Evolutionary conservation across 306 rosid genomes (phyloP), one percentile per base, ranked within the genome.

Genomic region (Acacia crassicarpa): DNA sequence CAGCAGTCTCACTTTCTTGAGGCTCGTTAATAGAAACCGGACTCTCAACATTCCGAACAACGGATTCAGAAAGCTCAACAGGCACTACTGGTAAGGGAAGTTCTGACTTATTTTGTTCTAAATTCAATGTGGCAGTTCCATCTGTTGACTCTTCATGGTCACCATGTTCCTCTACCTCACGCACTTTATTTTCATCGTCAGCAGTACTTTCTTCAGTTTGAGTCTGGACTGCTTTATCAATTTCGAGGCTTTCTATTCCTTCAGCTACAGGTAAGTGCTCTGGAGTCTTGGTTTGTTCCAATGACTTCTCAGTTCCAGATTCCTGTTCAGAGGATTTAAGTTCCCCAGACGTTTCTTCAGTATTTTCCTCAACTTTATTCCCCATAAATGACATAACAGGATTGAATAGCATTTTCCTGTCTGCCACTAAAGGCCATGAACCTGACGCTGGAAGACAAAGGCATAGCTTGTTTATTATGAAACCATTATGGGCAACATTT

Each of bases 331-430:
- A 74, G 67, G 86, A 81, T 62, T 80, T 79, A 5, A 72, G 81
- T 66, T 71, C 80, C 41, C 61, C 82, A 5, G 80, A 80, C 56
- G 88, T 75, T 67, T 87, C 90, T 59, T 49, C 81, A 68, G 40
- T 75, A 78, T 67, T 70, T 67, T 85, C 88, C 74, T 83, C 93
- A 75, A 22, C 85, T 76, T 69, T 88, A 40, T 85, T 87, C 75
- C 93, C 95, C 87, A 89, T 85, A 67, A 91, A 85, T 30, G 95
- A 82, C 87, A 88, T 91, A 59, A 89, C 92, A 69, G 91, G 94
- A 85, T 88, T 86, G 40, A 86, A 88, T 23, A 90, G 81, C 2
- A 85, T 13, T 69, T 83, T 89, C 83, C 88, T 82, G 45, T 91
- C 93, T 4, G 86, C 74, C 49, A 90, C 77, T 27, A 89, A 82